Base-by-base conservation (phyloP, 495 filamentous ascomycete genomes). In the Xylaria castorea region DNA sequence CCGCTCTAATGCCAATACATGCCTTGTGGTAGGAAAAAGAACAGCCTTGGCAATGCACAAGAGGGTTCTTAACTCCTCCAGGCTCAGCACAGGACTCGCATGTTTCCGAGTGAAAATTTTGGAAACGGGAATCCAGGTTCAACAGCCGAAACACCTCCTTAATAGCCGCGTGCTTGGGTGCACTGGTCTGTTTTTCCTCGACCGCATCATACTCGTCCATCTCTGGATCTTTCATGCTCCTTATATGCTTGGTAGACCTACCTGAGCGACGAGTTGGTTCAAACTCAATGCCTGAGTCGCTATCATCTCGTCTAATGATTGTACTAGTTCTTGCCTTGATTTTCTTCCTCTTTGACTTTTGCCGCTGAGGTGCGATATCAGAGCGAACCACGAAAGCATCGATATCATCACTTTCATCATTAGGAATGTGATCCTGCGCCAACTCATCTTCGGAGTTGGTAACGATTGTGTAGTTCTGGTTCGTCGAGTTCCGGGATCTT, bases 21-120 rank as follows among this genome's bases (percentile, higher is more conserved):
- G 74, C 77, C 75, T 92, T 91, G 76, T 99, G 97, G 73, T 93
- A 97, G 0, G 92, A 85, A 30, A 88, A 85, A 4, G 90, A 93
- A 79, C 97, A 99, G 25, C 97, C 95, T 79, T 99, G 97, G 75
- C 97, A 99, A 75, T 87, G 92, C 5, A 98, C 85, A 27, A 98
- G 84, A 12, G 83, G 81, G 0, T 90, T 91, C 78, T 90, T 91
- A 11, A 86, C 89, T 40, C 81, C 75, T 6, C 82, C 79, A 22
- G 82, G 80, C 4, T 38, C 65, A 16, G 69, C 61, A 48, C 97
- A 99, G n/a, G 87, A 83, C 71, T 93, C 91, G 79, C 97, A 99
- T 6, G 76, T 77, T 22, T 87, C 80, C n/a, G 83, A 87, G 79
- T 99, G 97, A 7, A 85, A 84, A 40, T 81, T 77, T 72, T 87